Evolutionary conservation across 2,329 filamentous ascomycete genomes (phyloP).

Genomic region (Volutella citrinella): DNA sequence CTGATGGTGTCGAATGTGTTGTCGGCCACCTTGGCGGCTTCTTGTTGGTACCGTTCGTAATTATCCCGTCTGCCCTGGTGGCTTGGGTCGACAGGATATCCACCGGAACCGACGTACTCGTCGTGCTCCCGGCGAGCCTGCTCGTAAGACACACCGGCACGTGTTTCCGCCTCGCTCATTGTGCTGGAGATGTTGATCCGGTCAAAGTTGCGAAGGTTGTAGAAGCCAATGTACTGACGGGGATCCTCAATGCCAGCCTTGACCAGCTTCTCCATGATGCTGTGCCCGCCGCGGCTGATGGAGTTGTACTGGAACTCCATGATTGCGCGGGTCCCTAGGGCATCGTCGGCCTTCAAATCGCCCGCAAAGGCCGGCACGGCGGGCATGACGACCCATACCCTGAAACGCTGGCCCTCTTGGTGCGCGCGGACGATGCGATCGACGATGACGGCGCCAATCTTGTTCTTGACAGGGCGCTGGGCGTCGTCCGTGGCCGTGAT

Average conservation of each 20-base stretch:
- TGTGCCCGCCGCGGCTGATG: slow-evolving; percentile 73
- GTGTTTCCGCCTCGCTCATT: slow-evolving; percentile 58
- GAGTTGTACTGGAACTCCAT: slow-evolving; percentile 86
- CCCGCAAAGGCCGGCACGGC: slow-evolving; percentile 81
- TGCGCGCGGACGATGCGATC: slow-evolving; percentile 72
- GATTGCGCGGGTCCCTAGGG: slow-evolving; percentile 75
- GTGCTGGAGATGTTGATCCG: slow-evolving; percentile 69
- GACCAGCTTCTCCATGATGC: slow-evolving; percentile 70
- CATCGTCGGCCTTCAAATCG: slow-evolving; percentile 69
- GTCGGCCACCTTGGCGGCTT: slow-evolving; percentile 53
- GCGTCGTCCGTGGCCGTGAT: slow-evolving; percentile 73
- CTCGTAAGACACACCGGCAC: slow-evolving; percentile 66
- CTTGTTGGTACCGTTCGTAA: slow-evolving; percentile 71
- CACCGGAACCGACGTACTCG: slow-evolving; percentile 48
- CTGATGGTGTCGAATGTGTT: slow-evolving; percentile 72
- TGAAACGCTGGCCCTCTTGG: slow-evolving; percentile 63
- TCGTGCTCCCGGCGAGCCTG: slow-evolving; percentile 63
- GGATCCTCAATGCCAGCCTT: slow-evolving; percentile 68
- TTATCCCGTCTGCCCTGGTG: slow-evolving; percentile 39
- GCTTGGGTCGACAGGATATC: slow-evolving; percentile 34
- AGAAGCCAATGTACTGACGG: slow-evolving; percentile 74
- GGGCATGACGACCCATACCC: slow-evolving; percentile 75
- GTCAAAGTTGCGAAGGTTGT: slow-evolving; percentile 82
- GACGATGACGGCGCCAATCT: slow-evolving; percentile 75
- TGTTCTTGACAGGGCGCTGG: slow-evolving; percentile 72